Percentiles rank a stretch among this genome's conserved stretches.
Evolutionary conservation across 257 asterid genomes (phyloP).

Genomic region (Cinchona pubescens): DNA sequence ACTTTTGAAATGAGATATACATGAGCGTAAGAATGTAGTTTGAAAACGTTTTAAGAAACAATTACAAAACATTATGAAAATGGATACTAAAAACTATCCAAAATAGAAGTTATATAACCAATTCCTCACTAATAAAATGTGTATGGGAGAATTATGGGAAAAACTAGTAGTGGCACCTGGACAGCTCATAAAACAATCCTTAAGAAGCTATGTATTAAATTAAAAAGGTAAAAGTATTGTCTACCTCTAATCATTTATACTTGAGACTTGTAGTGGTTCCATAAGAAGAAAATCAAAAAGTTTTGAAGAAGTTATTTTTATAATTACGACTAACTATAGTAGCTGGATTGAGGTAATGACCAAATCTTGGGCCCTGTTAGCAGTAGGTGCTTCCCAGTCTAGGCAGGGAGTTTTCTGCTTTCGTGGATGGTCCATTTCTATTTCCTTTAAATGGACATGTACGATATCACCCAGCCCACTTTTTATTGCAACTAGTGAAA

Average conservation of each 20-base stretch:
- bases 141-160: background rate
- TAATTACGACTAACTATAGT: background rate
- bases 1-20: no score
- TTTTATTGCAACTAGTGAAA: no score
- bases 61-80: no score
- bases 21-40: no score
- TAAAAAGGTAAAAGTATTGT: background rate
- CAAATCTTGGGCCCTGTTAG: background rate
- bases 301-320: background rate
- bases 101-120: no score
- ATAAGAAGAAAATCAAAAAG: background rate
- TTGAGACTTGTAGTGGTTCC: slow-evolving; percentile 6
- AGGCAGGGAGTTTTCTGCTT: background rate
- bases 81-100: no score
- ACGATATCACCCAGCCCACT: no score
- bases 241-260: background rate
- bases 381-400: background rate
- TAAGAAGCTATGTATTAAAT: no score
- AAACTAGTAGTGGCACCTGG: background rate
- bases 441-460: slow-evolving; percentile 8
- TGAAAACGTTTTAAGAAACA: no score
- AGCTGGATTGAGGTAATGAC: background rate
- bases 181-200: slow-evolving; percentile 10
- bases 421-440: slow-evolving; percentile 5
- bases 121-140: background rate